Conservation (phyloP, 2,329 filamentous ascomycete species). For the Chalaropsis ovoidea region DNA sequence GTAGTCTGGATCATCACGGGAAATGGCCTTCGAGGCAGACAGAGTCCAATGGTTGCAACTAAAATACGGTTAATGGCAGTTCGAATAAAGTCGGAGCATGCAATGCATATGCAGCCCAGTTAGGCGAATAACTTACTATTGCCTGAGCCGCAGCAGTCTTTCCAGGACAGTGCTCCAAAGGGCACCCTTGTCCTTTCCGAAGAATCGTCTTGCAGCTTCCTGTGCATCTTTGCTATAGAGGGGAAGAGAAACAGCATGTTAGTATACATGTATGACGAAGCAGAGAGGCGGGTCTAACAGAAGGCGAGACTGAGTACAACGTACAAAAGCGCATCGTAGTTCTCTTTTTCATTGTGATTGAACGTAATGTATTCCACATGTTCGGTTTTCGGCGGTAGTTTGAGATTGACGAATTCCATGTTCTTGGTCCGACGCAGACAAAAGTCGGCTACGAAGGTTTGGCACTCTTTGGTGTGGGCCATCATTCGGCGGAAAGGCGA, state of each 20-base stretch:
- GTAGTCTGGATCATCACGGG: conserved; percentile 28
- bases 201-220: conserved; percentile 32
- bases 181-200: conserved; percentile 38
- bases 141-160: conserved; percentile 68
- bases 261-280: not conserved
- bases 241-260: not conserved
- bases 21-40: conserved; percentile 58
- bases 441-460: conserved; percentile 68
- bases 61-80: conserved; percentile 25
- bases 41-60: conserved; percentile 81
- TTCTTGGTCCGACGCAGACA: conserved; percentile 76
- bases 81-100: conserved; percentile 25
- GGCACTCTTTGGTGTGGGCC: conserved; percentile 54
- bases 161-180: conserved; percentile 52
- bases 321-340: conserved; percentile 64
- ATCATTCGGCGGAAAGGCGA: conserved; percentile 65
- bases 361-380: conserved; percentile 68
- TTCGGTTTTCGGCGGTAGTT: conserved; percentile 65
- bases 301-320: conserved; percentile 29
- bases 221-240: conserved; percentile 56
- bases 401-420: conserved; percentile 78
- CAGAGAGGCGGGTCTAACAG: not conserved
- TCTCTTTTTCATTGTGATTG: conserved; percentile 59
- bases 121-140: conserved; percentile 42
- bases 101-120: not conserved